Percentiles rank a stretch among this genome's conserved stretches.
Evolutionary conservation across 352 stramenopile genomes (phyloP).

Genomic region (Pythium brachiatum): DNA sequence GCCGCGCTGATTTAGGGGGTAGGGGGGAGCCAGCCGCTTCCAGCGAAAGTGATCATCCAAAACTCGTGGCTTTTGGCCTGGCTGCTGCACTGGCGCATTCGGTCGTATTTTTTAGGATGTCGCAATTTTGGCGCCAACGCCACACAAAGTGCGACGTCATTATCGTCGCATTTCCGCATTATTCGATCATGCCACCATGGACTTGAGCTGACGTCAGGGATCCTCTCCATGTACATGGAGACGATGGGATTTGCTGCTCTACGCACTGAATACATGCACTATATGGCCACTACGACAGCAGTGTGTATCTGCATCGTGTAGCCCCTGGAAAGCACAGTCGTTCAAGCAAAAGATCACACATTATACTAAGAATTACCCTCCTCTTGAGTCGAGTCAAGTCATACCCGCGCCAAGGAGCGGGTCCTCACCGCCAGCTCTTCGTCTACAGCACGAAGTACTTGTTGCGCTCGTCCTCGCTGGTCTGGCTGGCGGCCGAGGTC

Average conservation of each 20-base stretch:
- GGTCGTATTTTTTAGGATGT: background rate
- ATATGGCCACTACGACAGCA: too few relatives aligned
- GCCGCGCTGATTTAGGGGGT: background rate
- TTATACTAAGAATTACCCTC: constrained; percentile 10
- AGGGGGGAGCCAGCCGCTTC: background rate
- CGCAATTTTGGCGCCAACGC: background rate
- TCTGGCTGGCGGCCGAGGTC: constrained; percentile 42
- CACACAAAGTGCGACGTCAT: background rate
- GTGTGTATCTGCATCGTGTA: too few relatives aligned
- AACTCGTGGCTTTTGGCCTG: background rate
- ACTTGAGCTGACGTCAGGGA: background rate
- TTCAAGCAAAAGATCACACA: constrained; percentile 1
- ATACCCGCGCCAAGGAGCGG: too few relatives aligned
- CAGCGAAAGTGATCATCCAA: background rate
- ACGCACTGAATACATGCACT: too few relatives aligned
- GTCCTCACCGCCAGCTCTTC: too few relatives aligned
- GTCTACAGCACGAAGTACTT: constrained; percentile 83
- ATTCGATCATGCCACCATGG: too few relatives aligned
- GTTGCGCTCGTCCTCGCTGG: constrained; percentile 61
- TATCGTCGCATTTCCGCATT: background rate
- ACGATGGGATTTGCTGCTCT: too few relatives aligned
- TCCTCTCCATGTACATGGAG: too few relatives aligned
- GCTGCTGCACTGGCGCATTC: background rate
- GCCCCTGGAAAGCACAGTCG: too few relatives aligned
- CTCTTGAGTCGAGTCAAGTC: background rate